Conservation (phyloP, 257 asterid genomes). For the Catharanthus roseus region DNA sequence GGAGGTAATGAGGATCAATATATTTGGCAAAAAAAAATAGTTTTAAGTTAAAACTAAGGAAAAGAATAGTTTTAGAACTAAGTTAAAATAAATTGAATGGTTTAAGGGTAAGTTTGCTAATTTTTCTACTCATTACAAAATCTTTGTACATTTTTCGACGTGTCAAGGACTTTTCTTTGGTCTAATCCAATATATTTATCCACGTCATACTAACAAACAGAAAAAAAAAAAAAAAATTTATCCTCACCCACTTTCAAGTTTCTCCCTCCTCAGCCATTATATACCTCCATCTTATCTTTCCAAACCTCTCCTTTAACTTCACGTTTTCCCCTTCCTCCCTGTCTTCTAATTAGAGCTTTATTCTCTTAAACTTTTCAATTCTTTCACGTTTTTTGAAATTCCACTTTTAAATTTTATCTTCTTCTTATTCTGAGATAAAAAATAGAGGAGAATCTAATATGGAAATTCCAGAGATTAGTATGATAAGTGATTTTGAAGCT, state of each 20-base stretch:
- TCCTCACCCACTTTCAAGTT: neutral
- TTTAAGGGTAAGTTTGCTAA: too few species aligned
- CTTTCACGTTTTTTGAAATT: neutral
- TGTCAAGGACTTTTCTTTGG: neutral
- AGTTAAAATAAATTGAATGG: too few species aligned
- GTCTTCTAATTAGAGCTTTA: neutral
- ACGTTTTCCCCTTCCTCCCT: neutral
- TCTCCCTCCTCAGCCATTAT: neutral
- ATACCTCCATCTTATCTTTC: neutral
- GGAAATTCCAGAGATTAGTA: conserved; percentile 65
- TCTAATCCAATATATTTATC: neutral
- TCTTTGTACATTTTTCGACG: conserved; percentile 2
- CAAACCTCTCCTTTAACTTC: conserved; percentile 14
- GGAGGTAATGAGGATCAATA: too few species aligned
- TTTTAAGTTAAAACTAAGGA: too few species aligned
- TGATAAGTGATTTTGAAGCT: conserved; percentile 61
- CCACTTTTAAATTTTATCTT: neutral
- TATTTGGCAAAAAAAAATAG: too few species aligned
- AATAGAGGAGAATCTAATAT: conserved; percentile 13
- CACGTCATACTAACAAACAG: conserved; percentile 3
- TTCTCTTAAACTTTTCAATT: neutral
- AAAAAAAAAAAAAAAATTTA: neutral
- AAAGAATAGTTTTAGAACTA: too few species aligned
- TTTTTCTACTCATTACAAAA: too few species aligned
- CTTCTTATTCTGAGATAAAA: neutral